phyloP scores from a whole-genome alignment of 805 yeast genomes.

The Candida succiphila region DNA sequence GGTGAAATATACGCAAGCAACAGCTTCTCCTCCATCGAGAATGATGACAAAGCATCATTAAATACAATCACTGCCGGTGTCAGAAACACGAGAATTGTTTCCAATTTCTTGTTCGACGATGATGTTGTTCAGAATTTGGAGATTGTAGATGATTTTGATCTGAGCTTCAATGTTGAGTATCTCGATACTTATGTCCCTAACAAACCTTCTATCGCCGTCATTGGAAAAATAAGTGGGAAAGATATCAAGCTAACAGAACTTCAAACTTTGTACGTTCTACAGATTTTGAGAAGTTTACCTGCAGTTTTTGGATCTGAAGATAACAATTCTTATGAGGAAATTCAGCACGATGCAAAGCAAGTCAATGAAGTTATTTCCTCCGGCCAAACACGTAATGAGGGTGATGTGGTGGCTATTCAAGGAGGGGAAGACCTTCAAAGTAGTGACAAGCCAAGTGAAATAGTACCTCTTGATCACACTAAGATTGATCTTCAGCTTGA shows the following conservation, averaged over 20 bases:
- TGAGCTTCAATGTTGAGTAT: conserved; percentile 50
- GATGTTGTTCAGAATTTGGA: conserved; percentile 42
- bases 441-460: not conserved
- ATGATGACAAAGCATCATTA: conserved; percentile 10
- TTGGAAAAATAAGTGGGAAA: conserved; percentile 54
- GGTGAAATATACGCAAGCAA: conserved; percentile 78
- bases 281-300: conserved; percentile 46
- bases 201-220: conserved; percentile 39
- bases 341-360: conserved; percentile 54
- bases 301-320: conserved; percentile 41
- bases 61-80: conserved; percentile 63
- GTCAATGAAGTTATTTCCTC: conserved; percentile 4
- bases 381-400: not conserved
- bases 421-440: not conserved
- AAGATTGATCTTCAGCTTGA: conserved; percentile 40
- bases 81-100: conserved; percentile 57
- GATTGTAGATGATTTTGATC: conserved; percentile 56
- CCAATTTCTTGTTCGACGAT: conserved; percentile 42
- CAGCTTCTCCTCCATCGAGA: conserved; percentile 29
- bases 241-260: conserved; percentile 61
- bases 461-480: conserved; percentile 20
- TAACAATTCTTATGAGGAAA: conserved; percentile 33
- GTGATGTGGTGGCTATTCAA: not conserved
- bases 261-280: conserved; percentile 50
- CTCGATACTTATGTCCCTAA: conserved; percentile 27